Evolutionary conservation across 2,329 filamentous ascomycete genomes (phyloP).

Genomic region (Exophiala sp.): DNA sequence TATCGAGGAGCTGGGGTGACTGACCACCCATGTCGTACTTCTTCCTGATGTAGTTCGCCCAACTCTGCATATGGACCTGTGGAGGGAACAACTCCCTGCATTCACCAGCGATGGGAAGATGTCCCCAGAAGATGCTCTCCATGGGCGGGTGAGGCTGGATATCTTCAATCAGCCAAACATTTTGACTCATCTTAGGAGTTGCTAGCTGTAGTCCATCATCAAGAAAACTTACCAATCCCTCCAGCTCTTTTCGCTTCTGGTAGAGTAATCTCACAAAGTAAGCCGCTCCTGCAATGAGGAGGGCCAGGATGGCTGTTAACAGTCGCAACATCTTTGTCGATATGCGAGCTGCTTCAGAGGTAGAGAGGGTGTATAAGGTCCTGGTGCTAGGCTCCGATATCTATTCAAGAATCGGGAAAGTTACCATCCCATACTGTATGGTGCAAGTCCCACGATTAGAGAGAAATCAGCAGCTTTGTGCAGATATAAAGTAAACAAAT

Average conservation of each 20-base stretch:
- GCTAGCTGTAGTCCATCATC: background rate
- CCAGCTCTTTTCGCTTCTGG: constrained; percentile 19
- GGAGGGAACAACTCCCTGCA: constrained; percentile 25
- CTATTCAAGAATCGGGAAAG: no score
- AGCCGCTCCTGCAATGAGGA: constrained; percentile 8
- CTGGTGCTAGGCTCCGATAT: no score
- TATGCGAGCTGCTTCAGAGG: no score
- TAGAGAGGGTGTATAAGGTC: no score
- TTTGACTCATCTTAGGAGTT: background rate
- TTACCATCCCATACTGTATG: no score
- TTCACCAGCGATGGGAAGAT: constrained; percentile 24
- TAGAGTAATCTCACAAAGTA: constrained; percentile 24
- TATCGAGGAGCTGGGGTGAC: background rate
- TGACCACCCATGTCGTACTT: constrained; percentile 26
- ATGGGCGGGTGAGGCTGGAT: constrained; percentile 29
- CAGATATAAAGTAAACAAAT: no score
- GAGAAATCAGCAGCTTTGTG: no score
- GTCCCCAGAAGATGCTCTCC: constrained; percentile 26
- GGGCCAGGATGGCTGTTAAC: constrained; percentile 9
- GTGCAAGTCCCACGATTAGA: no score
- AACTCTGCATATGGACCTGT: constrained; percentile 23
- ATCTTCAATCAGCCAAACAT: background rate
- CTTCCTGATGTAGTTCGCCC: constrained; percentile 25
- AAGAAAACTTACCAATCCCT: constrained; percentile 22
- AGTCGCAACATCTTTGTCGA: constrained; percentile 9